Percentiles rank a stretch among this genome's conserved stretches.
phyloP scores from a whole-genome alignment of 2,329 filamentous ascomycete species.

The Pestalotiopsis sp. region DNA sequence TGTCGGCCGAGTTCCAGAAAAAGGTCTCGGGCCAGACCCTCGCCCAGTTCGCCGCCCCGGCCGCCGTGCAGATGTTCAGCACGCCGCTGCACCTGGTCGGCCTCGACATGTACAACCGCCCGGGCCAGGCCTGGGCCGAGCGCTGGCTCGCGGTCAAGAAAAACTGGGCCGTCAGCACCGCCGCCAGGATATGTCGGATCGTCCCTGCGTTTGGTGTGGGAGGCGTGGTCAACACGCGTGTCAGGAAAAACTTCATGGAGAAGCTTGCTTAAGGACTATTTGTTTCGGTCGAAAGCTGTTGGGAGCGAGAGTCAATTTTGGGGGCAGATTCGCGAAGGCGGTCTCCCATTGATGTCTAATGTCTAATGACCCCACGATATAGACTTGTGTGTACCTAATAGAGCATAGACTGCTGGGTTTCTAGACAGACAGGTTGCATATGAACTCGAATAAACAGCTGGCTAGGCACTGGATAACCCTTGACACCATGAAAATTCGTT shows the following conservation, averaged over 20 bases:
- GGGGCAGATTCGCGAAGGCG: neutral
- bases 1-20: slow-evolving; percentile 53
- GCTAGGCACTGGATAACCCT: neutral
- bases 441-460: neutral
- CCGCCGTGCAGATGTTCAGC: slow-evolving; percentile 73
- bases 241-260: slow-evolving; percentile 68
- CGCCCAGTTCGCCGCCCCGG: slow-evolving; percentile 80
- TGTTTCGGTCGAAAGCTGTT: neutral
- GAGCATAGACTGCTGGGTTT: neutral
- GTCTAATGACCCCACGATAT: slow-evolving; percentile 9
- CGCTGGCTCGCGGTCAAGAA: slow-evolving; percentile 66
- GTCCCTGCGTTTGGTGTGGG: slow-evolving; percentile 87
- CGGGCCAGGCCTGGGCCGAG: slow-evolving; percentile 50
- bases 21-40: slow-evolving; percentile 55
- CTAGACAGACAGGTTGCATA: neutral
- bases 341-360: slow-evolving; percentile 3
- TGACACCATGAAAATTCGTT: neutral
- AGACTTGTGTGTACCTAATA: slow-evolving; percentile 10
- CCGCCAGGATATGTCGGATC: slow-evolving; percentile 80
- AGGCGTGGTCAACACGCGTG: slow-evolving; percentile 78
- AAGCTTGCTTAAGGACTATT: slow-evolving; percentile 40
- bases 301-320: neutral
- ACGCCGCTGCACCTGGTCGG: slow-evolving; percentile 86
- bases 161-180: slow-evolving; percentile 74
- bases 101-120: slow-evolving; percentile 81